Evolutionary conservation across 1,139 yeast species (phyloP), one percentile per base, ranked within the genome.

Genomic region (Candida sp.): DNA sequence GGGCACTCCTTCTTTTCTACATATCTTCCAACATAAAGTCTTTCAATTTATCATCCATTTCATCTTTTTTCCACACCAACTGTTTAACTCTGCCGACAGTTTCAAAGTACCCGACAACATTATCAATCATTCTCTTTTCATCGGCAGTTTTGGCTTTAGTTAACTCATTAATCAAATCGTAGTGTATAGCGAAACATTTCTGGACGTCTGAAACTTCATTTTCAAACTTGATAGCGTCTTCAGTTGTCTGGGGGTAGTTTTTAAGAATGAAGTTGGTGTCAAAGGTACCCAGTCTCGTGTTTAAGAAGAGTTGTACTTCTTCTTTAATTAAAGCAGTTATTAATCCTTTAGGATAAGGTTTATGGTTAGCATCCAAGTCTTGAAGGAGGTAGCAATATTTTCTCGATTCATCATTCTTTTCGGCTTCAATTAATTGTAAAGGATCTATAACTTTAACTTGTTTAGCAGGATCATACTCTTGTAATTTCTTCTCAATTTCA

Each of bases 171-270:
- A 58, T 43, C 35, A 57, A 54, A 42, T 70, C 76, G 27, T 53
- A 49, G 35, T 61, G 58, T 21, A 73, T 53, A 1, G 77, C 64
- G 21, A 77, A 48, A 49, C 76, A 65, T 39, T 68, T 67, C 39
- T 67, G 66, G 33, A 78, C 64, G 32, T 70, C 71, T 2, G 81
- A 70, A 40, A 79, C 66, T 47, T 79, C 82, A 50, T 77, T 79
- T 57, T 79, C 84, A 52, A 79, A 79, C 52, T 77, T 79, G 45
- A 82, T 77, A 8, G 87, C 87, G 49, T 83, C 88, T 38, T 74
- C 75, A 33, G 84, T 74, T 21, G 70, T 64, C 49, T 70, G 77
- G 4, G 89, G 88, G 52, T 79, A 82, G 54, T 81, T 77, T 33
- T 71, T 59, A 42, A 79, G 55, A 3, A 82, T 54, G 40, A 78